Conservation (phyloP, 1,284 basidiomycete genomes). For the Malassezia globosa region DNA sequence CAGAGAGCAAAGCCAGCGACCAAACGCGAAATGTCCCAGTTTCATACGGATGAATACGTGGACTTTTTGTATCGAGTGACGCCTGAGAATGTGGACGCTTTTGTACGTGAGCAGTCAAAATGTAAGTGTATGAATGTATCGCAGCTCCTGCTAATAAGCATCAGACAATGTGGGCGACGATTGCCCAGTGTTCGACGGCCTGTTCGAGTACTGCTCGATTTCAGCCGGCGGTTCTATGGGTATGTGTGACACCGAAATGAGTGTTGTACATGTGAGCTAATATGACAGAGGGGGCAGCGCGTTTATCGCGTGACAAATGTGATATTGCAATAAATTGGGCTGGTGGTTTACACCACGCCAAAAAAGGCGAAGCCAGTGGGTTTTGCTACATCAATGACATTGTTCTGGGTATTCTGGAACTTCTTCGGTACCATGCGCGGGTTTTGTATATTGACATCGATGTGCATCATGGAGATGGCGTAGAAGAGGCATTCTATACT, state of each 20-base stretch:
- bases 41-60: constrained; percentile 86
- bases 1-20: constrained; percentile 90
- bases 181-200: constrained; percentile 92
- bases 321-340: constrained; percentile 99
- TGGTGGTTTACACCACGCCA: constrained; percentile 91
- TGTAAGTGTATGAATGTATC: constrained; percentile 55
- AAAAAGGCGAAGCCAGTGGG: constrained; percentile 94
- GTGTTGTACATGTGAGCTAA: constrained; percentile 47
- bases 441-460: constrained; percentile 99
- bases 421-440: constrained; percentile 81
- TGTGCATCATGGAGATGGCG: constrained; percentile 96
- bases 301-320: constrained; percentile 89
- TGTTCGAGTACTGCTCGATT: constrained; percentile 97
- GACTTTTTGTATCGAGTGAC: constrained; percentile 75
- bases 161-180: constrained; percentile 78
- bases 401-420: constrained; percentile 88
- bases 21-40: constrained; percentile 92
- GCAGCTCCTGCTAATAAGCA: too few relatives aligned
- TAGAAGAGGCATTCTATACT: constrained; percentile 98
- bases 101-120: constrained; percentile 88
- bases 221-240: constrained; percentile 97
- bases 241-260: constrained; percentile 56
- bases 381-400: constrained; percentile 99
- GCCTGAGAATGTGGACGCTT: constrained; percentile 73
- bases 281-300: constrained; percentile 96